Evolutionary conservation across 345 rosid species (phyloP).

Genomic region (Gossypium herbaceum): DNA sequence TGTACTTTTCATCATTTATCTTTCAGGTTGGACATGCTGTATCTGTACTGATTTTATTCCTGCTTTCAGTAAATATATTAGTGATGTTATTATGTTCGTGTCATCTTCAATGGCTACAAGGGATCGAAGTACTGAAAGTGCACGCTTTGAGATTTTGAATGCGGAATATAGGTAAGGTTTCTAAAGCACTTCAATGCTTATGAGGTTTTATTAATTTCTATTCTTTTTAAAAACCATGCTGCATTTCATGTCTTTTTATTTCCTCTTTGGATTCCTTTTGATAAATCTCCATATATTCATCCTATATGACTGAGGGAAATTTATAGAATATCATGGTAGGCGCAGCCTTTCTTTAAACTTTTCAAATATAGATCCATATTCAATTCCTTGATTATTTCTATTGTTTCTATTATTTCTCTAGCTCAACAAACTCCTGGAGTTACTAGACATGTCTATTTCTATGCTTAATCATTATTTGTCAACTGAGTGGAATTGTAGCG

Average conservation of each 20-base stretch:
- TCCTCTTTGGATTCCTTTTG: background rate
- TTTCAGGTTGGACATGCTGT: background rate
- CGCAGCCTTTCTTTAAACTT: background rate
- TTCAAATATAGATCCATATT: background rate
- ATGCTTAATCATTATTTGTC: background rate
- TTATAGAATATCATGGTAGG: background rate
- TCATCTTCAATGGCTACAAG: slow-evolving; percentile 88
- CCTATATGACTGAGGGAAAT: background rate
- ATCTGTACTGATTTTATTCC: slow-evolving; percentile 17
- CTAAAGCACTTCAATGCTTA: background rate
- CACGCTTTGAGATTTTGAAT: slow-evolving; percentile 80
- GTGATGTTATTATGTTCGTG: slow-evolving; percentile 75
- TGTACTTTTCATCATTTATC: background rate
- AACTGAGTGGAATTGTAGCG: background rate
- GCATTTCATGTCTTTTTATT: background rate
- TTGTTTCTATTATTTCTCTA: background rate
- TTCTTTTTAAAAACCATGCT: slow-evolving; percentile 3
- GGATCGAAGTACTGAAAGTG: slow-evolving; percentile 91
- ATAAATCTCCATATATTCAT: background rate
- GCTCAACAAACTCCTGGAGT: background rate
- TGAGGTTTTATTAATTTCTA: background rate
- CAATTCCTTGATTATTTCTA: background rate
- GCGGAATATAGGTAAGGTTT: slow-evolving; percentile 64
- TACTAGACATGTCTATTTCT: background rate
- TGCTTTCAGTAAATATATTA: slow-evolving; percentile 77